Percentiles rank a stretch among this genome's conserved stretches.
Conservation (phyloP, 2,329 filamentous ascomycete species). For the Raffaelea albimanens region DNA sequence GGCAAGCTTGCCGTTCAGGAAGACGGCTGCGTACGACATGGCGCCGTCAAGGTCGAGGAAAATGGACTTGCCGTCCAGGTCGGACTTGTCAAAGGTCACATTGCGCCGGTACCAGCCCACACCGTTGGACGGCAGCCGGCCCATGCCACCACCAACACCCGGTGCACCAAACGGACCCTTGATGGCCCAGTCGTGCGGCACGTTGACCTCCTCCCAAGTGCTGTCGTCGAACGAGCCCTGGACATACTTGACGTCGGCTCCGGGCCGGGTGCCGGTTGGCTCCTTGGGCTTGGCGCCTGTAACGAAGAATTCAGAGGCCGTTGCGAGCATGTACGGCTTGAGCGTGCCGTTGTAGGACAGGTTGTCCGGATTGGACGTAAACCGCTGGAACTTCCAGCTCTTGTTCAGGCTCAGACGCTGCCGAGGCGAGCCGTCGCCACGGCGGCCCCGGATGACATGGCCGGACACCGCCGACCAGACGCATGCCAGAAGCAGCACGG, state of each 20-base stretch:
- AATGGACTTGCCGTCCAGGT: slow-evolving; percentile 22
- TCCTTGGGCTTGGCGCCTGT: slow-evolving; percentile 3
- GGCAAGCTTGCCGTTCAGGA: slow-evolving; percentile 38
- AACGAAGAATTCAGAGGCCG: slow-evolving; percentile 11
- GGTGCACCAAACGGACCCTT: slow-evolving; percentile 31
- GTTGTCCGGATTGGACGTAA: slow-evolving; percentile 22
- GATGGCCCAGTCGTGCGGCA: slow-evolving; percentile 41
- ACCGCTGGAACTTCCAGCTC: slow-evolving; percentile 25
- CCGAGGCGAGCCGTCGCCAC: slow-evolving; percentile 10
- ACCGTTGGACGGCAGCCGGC: slow-evolving; percentile 36
- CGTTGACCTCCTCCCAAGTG: slow-evolving; percentile 28
- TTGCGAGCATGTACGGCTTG: slow-evolving; percentile 13
- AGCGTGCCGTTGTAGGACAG: slow-evolving; percentile 22
- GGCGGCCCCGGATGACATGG: neutral
- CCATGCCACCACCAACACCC: slow-evolving; percentile 27
- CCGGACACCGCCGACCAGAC: neutral
- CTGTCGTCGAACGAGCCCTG: slow-evolving; percentile 23
- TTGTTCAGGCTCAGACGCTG: slow-evolving; percentile 24
- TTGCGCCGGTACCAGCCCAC: slow-evolving; percentile 42
- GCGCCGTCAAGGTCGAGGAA: slow-evolving; percentile 41
- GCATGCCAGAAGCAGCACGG: no score
- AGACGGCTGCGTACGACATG: slow-evolving; percentile 39
- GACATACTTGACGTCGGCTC: slow-evolving; percentile 5
- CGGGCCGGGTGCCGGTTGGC: slow-evolving; percentile 3
- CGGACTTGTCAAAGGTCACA: slow-evolving; percentile 20